Evolutionary conservation across 225 moss, liverwort and hornwort genomes (phyloP), one percentile per base, ranked within the genome.

Genomic region (Asterella californica): DNA sequence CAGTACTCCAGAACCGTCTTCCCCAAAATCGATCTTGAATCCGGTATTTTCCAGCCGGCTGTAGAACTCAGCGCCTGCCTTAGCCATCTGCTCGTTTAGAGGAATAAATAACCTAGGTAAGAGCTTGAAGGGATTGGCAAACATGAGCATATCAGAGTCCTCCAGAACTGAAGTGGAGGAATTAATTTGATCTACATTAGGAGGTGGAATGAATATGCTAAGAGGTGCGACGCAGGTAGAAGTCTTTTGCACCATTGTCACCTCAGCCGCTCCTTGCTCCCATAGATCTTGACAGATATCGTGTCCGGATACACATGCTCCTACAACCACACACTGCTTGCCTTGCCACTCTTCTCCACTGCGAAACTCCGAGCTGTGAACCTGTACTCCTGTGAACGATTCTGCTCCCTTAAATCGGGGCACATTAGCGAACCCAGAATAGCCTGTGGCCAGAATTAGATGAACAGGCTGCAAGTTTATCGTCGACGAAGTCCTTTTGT

Each of bases 191-290:
- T 54, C 24, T 36, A 27, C 71, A 19, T 45, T 45, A 1, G 71
- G 10, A n/a, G 71, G 46, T 17, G 71, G 46, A 46, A 9, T 24
- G 4, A 48, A 71, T 3, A 53, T 9, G 29, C 68, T 34, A n/a
- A 53, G 4, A 7, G 42, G 4, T 2, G 42, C 42, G 21, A 80
- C 70, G 72, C 46, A 30, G 59, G 79, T 80, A 17, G 69, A 70
- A 71, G 53, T 54, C 22, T 68, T 70, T 55, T 80, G 79, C 57
- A 80, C 72, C 79, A 80, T 80, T 10, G 79, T 80, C 52, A 80
- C 79, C 25, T 80, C 22, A 57, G 79, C 71, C 15, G 78, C 78
- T 46, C 72, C 79, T 60, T 70, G 49, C 72, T 80, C 79, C 79
- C 69, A 71, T 8, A 80, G 54, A 57, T 80, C 79, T 42, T 66